Evolutionary conservation across 495 filamentous ascomycete species (phyloP).

Genomic region (Xylona heveae): DNA sequence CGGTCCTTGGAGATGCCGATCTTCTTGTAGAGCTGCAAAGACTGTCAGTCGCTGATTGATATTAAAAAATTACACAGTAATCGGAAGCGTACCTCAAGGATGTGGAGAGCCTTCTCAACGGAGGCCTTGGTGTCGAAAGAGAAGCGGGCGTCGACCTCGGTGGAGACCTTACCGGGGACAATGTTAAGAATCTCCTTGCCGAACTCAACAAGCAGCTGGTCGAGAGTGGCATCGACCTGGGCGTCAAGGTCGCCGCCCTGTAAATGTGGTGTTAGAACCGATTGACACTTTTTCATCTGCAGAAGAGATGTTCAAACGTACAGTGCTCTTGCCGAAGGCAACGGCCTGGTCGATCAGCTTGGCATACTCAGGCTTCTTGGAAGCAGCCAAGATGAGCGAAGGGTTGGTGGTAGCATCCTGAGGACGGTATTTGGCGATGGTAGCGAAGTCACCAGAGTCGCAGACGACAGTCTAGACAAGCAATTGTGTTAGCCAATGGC

Average conservation of each 20-base stretch:
- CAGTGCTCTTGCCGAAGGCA: slow-evolving; percentile 60
- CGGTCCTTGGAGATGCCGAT: slow-evolving; percentile 84
- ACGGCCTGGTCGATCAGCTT: slow-evolving; percentile 75
- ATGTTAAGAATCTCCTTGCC: slow-evolving; percentile 94
- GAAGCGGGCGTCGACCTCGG: slow-evolving; percentile 90
- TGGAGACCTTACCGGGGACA: slow-evolving; percentile 94
- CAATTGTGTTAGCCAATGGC: not conserved
- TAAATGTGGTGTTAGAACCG: too few species aligned
- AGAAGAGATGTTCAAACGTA: slow-evolving; percentile 14
- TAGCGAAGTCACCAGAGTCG: slow-evolving; percentile 73
- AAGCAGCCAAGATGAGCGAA: slow-evolving; percentile 88
- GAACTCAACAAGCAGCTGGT: slow-evolving; percentile 92
- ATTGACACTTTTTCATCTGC: not conserved
- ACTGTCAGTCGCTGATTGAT: slow-evolving; percentile 2
- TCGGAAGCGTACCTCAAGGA: slow-evolving; percentile 57
- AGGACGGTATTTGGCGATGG: slow-evolving; percentile 98
- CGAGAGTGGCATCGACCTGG: slow-evolving; percentile 64
- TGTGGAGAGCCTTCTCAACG: slow-evolving; percentile 87
- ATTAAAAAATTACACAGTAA: slow-evolving; percentile 1
- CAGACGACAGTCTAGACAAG: slow-evolving; percentile 64
- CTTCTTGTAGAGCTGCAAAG: slow-evolving; percentile 64
- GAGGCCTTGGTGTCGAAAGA: slow-evolving; percentile 90
- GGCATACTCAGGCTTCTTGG: slow-evolving; percentile 96
- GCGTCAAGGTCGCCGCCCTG: slow-evolving; percentile 38
- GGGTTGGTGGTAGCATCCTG: slow-evolving; percentile 99